These are phyloP conservation scores for Castanospermum australe DNA, from an alignment of 306 rosid genomes.

Conservation along the genomic window DNA sequence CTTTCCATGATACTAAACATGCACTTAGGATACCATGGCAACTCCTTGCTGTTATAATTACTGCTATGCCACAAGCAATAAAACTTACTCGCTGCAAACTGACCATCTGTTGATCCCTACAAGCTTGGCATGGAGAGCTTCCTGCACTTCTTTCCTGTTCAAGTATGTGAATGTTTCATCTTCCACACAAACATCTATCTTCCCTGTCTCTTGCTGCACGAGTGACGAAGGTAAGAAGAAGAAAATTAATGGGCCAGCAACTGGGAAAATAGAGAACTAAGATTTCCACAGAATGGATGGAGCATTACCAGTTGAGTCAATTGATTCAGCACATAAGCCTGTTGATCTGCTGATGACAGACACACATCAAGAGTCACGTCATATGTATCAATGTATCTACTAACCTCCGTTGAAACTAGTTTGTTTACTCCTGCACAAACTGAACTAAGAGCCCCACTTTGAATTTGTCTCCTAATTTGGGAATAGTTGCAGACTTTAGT, in stretches of 20 bases:
- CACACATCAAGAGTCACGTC: conserved; percentile 64
- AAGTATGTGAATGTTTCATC: conserved; percentile 55
- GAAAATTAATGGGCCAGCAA: neutral
- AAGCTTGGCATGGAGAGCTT: conserved; percentile 76
- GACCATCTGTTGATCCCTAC: conserved; percentile 52
- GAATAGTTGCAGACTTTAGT: conserved; percentile 56
- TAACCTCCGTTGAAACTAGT: conserved; percentile 29
- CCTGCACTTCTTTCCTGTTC: conserved; percentile 62
- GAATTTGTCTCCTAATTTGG: conserved; percentile 44
- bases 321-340: conserved; percentile 37
- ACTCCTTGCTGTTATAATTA: neutral
- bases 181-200: conserved; percentile 68
- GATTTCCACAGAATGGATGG: neutral
- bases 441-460: conserved; percentile 21
- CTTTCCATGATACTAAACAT: too few relatives aligned
- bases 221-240: neutral
- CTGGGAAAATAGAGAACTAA: neutral
- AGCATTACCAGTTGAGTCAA: conserved; percentile 43
- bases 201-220: conserved; percentile 42
- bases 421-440: conserved; percentile 37
- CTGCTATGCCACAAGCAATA: neutral
- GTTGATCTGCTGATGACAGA: conserved; percentile 39
- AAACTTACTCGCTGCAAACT: conserved; percentile 58
- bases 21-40: too few relatives aligned
- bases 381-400: conserved; percentile 30